Base-by-base conservation (phyloP, 495 filamentous ascomycete genomes). In the Monascus purpureus region DNA sequence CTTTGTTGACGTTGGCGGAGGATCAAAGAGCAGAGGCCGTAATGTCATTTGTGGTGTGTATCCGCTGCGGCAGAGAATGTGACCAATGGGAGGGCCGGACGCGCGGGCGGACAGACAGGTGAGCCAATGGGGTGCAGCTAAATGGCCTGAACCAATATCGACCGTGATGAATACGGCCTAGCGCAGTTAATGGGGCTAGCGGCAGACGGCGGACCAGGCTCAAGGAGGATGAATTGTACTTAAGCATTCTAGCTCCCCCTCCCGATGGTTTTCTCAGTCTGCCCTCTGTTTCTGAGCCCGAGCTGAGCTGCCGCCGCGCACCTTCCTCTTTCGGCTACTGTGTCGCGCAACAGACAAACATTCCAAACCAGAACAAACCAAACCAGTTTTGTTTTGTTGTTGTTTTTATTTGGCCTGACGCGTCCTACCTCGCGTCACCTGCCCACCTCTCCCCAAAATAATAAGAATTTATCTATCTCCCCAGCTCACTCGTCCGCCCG, bases 201-300 rank as follows among this genome's bases (percentile, higher is more conserved):
- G 47, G 46, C 47, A 50, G 38, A 38, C 40, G 38, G 35, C 44
- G 50, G 50, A 41, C 42, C 44, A n/a, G 50, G 55, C 43, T 50
- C 53, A 50, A 58, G 45, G 45, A 47, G 52, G 43, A 42, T 51
- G 47, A 22, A 53, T 55, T 50, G 59, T 65, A 65, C 59, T 65
- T 65, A 65, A 65, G 61, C 49, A 60, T 59, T 62, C 56, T 57
- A 50, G 49, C 55, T 52, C 54, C 59, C 59, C 53, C 57, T 55
- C 55, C 52, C 20, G 20, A 9, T 22, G 52, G 48, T 49, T 59
- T 56, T 57, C 50, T 57, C 52, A 50, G 46, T 46, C 48, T 53
- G 5, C 9, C 5, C 9, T 22, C 46, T 55, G 42, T 46, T 53
- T 51, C 46, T 55, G 52, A 48, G 49, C 42, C 45, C 49, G 42